These are phyloP conservation scores for Sporobolomyces phaffii DNA, from an alignment of 768 basidiomycete species.

Conservation along the genomic window DNA sequence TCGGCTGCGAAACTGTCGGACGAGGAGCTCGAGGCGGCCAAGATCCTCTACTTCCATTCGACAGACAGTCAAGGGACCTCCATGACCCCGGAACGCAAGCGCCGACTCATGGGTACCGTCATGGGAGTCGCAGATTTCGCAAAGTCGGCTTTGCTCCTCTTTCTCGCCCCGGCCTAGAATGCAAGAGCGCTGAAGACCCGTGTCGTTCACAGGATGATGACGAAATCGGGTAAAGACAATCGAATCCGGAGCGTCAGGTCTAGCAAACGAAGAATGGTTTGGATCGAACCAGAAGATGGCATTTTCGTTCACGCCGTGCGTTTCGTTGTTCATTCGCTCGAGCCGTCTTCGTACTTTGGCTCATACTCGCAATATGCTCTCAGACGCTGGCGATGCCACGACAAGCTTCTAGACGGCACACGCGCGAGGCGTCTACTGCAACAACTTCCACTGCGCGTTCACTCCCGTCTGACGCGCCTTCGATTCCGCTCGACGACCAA, in stretches of 20 bases:
- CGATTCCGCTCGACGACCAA: constrained; percentile 12
- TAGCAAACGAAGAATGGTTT: constrained; percentile 24
- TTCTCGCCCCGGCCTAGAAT: background rate
- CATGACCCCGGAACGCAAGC: background rate
- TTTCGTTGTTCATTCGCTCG: background rate
- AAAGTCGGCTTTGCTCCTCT: constrained; percentile 7
- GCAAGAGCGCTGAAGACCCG: background rate
- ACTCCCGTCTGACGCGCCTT: background rate
- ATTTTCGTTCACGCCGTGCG: constrained; percentile 26
- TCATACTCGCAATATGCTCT: accelerated
- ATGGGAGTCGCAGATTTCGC: constrained; percentile 31
- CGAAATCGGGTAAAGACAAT: background rate
- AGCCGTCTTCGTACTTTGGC: background rate
- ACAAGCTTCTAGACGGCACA: background rate
- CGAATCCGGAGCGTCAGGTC: constrained; percentile 12
- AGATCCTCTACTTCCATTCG: constrained; percentile 12
- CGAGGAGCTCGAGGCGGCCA: constrained; percentile 28
- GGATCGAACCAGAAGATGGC: constrained; percentile 31
- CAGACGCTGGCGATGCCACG: constrained; percentile 24
- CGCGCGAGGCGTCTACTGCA: constrained; percentile 4
- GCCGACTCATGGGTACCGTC: constrained; percentile 23
- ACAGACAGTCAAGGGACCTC: background rate
- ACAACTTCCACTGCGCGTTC: background rate
- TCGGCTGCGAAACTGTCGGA: background rate
- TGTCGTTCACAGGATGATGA: constrained; percentile 17